Percentiles rank a stretch among this genome's conserved stretches.
Conservation (phyloP, 805 yeast genomes). For the Vanderwaltozyma polyspora region DNA sequence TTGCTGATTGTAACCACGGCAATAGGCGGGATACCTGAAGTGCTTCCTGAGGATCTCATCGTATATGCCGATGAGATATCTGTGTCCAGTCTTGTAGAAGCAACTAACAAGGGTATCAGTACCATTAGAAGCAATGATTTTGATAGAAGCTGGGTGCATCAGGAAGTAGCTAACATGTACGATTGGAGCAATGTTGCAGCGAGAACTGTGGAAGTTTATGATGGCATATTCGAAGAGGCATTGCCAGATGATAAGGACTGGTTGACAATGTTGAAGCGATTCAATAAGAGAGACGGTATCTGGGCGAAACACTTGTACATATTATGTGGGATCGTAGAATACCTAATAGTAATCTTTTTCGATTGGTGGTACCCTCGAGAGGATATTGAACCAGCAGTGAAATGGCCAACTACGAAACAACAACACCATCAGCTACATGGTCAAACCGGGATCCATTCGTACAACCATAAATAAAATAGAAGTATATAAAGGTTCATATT, state of each 20-base stretch:
- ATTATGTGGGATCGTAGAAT: conserved; percentile 71
- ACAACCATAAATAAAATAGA: too few relatives aligned
- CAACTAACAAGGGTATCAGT: conserved; percentile 60
- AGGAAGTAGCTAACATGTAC: conserved; percentile 69
- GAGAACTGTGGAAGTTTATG: conserved; percentile 76
- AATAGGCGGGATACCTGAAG: conserved; percentile 98
- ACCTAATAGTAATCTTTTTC: conserved; percentile 47
- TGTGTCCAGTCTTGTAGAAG: conserved; percentile 66
- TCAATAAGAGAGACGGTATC: conserved; percentile 46
- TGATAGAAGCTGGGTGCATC: conserved; percentile 69
- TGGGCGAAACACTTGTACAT: conserved; percentile 84
- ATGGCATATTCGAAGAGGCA: conserved; percentile 31
- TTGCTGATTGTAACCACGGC: conserved; percentile 84
- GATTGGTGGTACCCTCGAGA: conserved; percentile 62
- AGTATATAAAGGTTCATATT: too few relatives aligned
- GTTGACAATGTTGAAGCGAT: conserved; percentile 47
- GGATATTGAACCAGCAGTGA: conserved; percentile 60
- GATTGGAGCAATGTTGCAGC: conserved; percentile 85
- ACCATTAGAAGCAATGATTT: conserved; percentile 44
- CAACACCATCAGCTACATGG: too few relatives aligned
- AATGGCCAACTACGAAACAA: conserved; percentile 56
- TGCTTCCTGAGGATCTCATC: conserved; percentile 86
- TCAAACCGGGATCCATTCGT: too few relatives aligned
- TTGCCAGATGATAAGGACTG: conserved; percentile 39
- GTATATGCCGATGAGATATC: conserved; percentile 75